Conservation (phyloP, 2,329 filamentous ascomycete species). For the Apiospora rasikravindrae region DNA sequence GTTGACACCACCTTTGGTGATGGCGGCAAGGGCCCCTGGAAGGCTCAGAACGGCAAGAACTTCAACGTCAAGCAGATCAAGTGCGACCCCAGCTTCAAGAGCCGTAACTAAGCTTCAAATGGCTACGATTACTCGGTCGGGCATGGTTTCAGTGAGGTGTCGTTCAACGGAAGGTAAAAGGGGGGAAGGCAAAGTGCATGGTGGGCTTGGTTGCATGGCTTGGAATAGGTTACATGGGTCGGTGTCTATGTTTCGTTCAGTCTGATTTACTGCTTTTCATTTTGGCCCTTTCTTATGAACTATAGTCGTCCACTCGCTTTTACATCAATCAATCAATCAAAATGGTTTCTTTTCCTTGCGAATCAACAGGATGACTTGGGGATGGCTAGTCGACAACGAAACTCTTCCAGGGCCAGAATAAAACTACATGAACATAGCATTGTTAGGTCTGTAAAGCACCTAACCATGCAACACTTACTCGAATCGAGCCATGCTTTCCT, state of each 20-base stretch:
- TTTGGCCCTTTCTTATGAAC: neutral
- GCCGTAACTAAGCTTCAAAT: neutral
- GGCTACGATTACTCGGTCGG: too few relatives aligned
- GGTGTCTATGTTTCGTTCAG: neutral
- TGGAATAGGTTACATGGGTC: neutral
- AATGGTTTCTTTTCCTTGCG: neutral
- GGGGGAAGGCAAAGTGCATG: neutral
- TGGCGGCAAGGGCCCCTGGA: slow-evolving; percentile 6
- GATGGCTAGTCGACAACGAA: neutral
- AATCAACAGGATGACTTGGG: neutral
- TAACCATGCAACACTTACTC: neutral
- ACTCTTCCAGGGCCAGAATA: too few relatives aligned
- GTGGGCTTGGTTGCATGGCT: neutral
- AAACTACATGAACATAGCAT: too few relatives aligned
- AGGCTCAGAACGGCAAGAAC: neutral
- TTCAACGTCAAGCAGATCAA: slow-evolving; percentile 12
- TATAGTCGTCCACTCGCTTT: neutral
- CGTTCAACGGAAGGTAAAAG: neutral
- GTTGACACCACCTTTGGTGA: neutral
- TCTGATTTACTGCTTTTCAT: neutral
- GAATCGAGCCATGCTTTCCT: neutral
- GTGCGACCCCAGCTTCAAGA: slow-evolving; percentile 18
- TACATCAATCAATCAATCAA: neutral
- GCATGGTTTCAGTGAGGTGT: too few relatives aligned
- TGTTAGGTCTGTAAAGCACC: too few relatives aligned